Conservation (phyloP, 2,329 filamentous ascomycete species). For the Coniochaeta sp. region DNA sequence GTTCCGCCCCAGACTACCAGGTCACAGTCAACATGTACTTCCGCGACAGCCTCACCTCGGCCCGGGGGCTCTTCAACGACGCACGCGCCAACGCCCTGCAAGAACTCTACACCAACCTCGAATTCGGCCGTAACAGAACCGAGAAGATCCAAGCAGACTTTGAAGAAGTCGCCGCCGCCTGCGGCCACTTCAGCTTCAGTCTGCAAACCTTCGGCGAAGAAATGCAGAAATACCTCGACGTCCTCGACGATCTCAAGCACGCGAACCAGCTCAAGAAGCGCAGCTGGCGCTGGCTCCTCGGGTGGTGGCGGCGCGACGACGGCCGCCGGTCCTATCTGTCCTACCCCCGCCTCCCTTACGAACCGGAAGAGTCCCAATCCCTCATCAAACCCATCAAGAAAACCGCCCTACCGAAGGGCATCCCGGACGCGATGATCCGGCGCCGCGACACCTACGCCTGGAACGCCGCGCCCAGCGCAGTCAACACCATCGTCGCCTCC, state of each 20-base stretch:
- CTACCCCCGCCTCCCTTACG: conserved; percentile 20
- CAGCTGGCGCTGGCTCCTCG: conserved; percentile 79
- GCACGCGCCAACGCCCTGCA: conserved; percentile 70
- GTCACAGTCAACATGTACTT: conserved; percentile 76
- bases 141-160: conserved; percentile 83
- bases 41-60: conserved; percentile 70
- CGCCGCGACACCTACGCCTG: conserved; percentile 48
- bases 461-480: conserved; percentile 41
- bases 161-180: conserved; percentile 95
- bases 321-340: conserved; percentile 6
- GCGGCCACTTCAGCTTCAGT: conserved; percentile 92
- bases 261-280: conserved; percentile 53
- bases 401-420: conserved; percentile 48
- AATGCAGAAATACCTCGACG: conserved; percentile 73
- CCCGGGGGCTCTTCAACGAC: conserved; percentile 69
- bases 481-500: conserved; percentile 34
- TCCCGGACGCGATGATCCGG: conserved; percentile 45
- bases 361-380: conserved; percentile 36
- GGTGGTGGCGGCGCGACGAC: conserved; percentile 53
- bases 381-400: conserved; percentile 41
- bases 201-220: conserved; percentile 87
- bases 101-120: conserved; percentile 73
- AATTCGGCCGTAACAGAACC: conserved; percentile 60
- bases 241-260: conserved; percentile 79
- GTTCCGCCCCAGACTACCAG: conserved; percentile 55